Evolutionary conservation across 2,329 filamentous ascomycete species (phyloP), one percentile per base, ranked within the genome.

Genomic region (Arthrobotrys conoides): DNA sequence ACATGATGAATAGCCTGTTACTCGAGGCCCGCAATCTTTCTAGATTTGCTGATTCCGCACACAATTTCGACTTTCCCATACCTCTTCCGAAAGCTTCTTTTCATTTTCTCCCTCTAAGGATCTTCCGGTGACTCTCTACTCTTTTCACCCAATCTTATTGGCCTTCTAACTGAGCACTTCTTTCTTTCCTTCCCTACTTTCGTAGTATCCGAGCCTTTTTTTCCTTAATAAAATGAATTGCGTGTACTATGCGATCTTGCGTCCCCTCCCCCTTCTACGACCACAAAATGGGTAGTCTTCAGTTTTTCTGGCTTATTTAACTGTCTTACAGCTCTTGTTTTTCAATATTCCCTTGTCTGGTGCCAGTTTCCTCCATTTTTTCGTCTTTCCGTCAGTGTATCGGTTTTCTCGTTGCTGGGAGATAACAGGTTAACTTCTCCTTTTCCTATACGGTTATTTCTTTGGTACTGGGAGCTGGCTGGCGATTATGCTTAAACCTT

Each of bases 1-100:
- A 77, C 44, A 22, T n/a, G 8, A 44, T 46, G 27, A 8, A 63
- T 38, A 77, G 73, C 73, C 73, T 27, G 73, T 71, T 55, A 46
- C 59, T 16, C 30, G 69, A 36, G 67, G 67, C 8, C 61, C 75
- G 18, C 75, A 78, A 57, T 78, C 75, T 1, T 78, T 72, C 68
- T 78, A 72, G 38, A 61, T 64, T 30, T 30, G 20, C 22, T 18
- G 0, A 1, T 20, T 6, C 36, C 18, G 8, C 18, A 12, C 53
- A 4, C 33, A 4, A 27, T 33, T 5, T 44, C 36, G 22, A n/a
- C 18, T 27, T 44, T 61, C 18, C 51, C 3, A 12, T 12, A 12
- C 2, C 38, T 41, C 12, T 48, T 5, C 9, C 20, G n/a, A 48
- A 48, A 22, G 22, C 3, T 16, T 16, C 20, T 53, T 27, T 27